These are phyloP conservation scores for Domatiomyces globalis DNA, from an alignment of 2,329 filamentous ascomycete species.

Conservation along the genomic window DNA sequence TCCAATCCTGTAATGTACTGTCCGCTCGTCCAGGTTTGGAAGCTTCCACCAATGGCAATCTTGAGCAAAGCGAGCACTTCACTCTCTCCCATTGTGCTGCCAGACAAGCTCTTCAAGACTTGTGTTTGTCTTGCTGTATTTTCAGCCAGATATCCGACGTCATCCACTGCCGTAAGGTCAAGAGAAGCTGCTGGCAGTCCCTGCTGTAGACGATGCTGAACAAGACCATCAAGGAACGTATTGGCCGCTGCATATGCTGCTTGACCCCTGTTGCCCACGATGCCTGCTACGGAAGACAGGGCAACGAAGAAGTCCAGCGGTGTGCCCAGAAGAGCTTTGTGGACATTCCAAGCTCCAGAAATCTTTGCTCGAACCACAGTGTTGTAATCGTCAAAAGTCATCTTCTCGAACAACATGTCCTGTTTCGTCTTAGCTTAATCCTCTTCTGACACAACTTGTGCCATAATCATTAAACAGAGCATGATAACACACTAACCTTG, in stretches of 20 bases:
- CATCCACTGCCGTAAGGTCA: constrained; percentile 21
- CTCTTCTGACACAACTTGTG: too few species aligned
- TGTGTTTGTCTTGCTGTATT: not conserved
- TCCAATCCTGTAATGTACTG: constrained; percentile 1
- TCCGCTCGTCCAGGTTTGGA: not conserved
- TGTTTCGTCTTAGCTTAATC: too few species aligned
- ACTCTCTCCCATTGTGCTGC: not conserved
- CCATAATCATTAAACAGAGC: too few species aligned
- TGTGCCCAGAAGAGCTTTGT: constrained; percentile 9
- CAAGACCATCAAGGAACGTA: constrained; percentile 17
- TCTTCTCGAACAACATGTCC: constrained; percentile 9
- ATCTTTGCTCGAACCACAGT: constrained; percentile 9
- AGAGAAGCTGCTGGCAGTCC: constrained; percentile 18
- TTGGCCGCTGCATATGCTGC: constrained; percentile 12
- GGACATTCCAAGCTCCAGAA: constrained; percentile 15
- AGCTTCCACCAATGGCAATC: not conserved
- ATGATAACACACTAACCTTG: constrained; percentile 7
- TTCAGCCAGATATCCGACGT: constrained; percentile 21
- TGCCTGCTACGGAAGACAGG: constrained; percentile 6
- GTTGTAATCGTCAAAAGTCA: constrained; percentile 9
- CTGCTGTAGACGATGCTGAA: constrained; percentile 9
- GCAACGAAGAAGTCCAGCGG: constrained; percentile 22
- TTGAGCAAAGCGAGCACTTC: not conserved
- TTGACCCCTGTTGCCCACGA: constrained; percentile 9
- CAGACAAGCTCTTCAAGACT: not conserved